phyloP scores from a whole-genome alignment of 148 eudicot species.

The Rhododendron kiyosumense region DNA sequence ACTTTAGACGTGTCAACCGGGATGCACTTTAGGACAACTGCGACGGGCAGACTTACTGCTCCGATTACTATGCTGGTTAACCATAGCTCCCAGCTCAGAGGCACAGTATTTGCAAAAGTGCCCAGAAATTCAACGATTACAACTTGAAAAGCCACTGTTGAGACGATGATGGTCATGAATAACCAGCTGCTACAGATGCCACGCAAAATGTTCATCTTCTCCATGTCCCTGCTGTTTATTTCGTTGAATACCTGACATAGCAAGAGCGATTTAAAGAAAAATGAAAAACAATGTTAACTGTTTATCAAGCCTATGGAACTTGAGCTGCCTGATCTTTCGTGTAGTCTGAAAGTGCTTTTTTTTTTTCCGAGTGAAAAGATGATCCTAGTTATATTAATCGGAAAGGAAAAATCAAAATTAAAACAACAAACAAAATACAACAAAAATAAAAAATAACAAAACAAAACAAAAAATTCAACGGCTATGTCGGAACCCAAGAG shows the following conservation, averaged over 20 bases:
- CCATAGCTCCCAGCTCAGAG: conserved; percentile 54
- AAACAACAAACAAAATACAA: no score
- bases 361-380: no score
- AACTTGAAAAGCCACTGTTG: conserved; percentile 57
- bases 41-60: conserved; percentile 49
- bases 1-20: conserved; percentile 29
- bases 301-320: not conserved
- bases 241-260: conserved; percentile 68
- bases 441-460: no score
- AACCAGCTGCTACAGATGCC: conserved; percentile 69
- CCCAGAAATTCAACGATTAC: conserved; percentile 71
- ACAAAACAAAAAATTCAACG: no score
- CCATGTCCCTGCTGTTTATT: conserved; percentile 84
- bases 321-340: not conserved
- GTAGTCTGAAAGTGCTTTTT: not conserved
- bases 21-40: conserved; percentile 50
- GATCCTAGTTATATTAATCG: no score
- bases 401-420: no score
- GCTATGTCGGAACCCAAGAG: no score
- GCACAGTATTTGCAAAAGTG: conserved; percentile 63
- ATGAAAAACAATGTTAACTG: not conserved
- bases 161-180: conserved; percentile 43
- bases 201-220: conserved; percentile 57
- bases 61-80: conserved; percentile 46
- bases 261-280: not conserved